phyloP scores from a whole-genome alignment of 108 stramenopile species.

The Stephanodiscus triporus region DNA sequence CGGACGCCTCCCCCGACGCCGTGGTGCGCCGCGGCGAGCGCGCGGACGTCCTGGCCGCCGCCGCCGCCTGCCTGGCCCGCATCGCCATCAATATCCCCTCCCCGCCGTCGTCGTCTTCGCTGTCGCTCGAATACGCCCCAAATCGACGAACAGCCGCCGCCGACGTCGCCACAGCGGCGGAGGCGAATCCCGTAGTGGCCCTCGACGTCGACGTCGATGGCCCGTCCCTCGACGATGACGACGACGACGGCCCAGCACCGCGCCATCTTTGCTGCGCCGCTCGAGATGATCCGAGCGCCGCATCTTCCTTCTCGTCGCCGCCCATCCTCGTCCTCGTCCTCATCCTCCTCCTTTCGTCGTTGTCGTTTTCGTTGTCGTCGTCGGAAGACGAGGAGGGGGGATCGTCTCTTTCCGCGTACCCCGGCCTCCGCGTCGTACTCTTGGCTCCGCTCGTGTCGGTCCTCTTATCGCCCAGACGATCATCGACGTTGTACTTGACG shows the following conservation, averaged over 20 bases:
- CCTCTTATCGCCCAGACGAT: too few species aligned
- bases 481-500: too few species aligned
- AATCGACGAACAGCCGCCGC: neutral
- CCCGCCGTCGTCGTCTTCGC: neutral
- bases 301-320: too few species aligned
- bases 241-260: too few species aligned
- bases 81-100: neutral
- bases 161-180: too few species aligned
- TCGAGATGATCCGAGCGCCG: too few species aligned
- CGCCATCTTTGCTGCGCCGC: too few species aligned
- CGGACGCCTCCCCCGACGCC: neutral
- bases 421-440: neutral
- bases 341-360: neutral
- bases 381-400: neutral
- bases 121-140: neutral
- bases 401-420: neutral
- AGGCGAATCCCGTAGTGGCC: too few species aligned
- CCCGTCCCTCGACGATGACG: neutral
- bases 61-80: neutral
- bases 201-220: neutral
- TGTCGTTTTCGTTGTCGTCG: neutral
- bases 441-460: neutral
- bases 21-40: neutral
- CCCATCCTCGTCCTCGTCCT: neutral
- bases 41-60: neutral